Base-by-base conservation (phyloP, 768 basidiomycete species). In the Cantharellus cinnabarinus region DNA sequence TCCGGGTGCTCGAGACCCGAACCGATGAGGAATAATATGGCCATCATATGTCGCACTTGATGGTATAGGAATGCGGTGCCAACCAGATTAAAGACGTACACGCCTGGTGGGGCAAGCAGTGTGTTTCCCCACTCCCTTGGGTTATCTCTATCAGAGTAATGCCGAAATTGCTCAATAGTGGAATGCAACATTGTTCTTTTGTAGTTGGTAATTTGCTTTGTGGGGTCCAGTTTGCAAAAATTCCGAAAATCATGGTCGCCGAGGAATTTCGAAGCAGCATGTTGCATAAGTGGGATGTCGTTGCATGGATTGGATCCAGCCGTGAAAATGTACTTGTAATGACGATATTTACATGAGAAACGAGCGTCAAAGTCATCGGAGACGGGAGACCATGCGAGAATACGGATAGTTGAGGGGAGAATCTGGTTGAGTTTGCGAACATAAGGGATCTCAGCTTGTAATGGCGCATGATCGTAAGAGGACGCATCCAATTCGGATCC, bases 281-380 rank as follows among this genome's bases (percentile, higher is more conserved):
- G 74, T 61, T 76, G 77, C 91, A 98, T 97, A 52, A 73, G 75
- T 2, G 71, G 66, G 38, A 93, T 67, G 69, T 93, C 79, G 58
- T 97, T 79, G 70, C 70, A 40, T 74, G 70, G 48, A 10, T 50
- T 40, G 34, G 50, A 4, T 52, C 51, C 55, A n/a, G 68, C 61
- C 41, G 80, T 77, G 74, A 99, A 98, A 70, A 97, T 94, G 71
- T 98, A 99, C 67, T 94, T 97, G 80, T 99, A 98, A 68, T 99
- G 94, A 42, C 95, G 76, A 65, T 79, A 81, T 57, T 71, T 74
- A 72, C 94, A 97, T 7, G 81, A 83, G 71, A 85, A 91, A 3
- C 95, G 82, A 4, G 93, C 84, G 29, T 91, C 90, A 70, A 98
- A 98, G 41, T 68, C 67, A 4, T 76, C 69, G 2, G 78, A 69